phyloP scores from a whole-genome alignment of 2,329 filamentous ascomycete genomes.

The Fusarium mexicanum region DNA sequence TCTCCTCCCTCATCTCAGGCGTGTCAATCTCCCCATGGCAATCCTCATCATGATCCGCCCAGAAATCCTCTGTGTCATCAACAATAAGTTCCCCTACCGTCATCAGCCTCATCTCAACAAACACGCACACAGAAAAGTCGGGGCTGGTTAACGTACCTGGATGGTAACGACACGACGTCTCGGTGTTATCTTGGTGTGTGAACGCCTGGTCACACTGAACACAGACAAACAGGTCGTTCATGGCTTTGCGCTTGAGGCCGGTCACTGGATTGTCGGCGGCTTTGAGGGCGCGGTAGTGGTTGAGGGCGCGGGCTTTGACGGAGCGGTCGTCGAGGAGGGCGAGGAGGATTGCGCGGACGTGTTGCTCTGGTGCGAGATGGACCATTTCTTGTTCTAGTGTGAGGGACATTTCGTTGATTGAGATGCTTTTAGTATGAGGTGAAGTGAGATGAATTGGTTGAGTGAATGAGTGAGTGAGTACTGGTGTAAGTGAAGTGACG shows the following conservation, averaged over 20 bases:
- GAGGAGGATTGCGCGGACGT: conserved; percentile 31
- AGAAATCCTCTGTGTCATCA: background rate
- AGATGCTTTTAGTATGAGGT: background rate
- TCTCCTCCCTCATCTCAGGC: conserved; percentile 6
- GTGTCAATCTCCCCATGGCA: conserved; percentile 14
- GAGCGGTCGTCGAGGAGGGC: conserved; percentile 18
- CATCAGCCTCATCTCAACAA: background rate
- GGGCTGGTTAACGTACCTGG: conserved; percentile 16
- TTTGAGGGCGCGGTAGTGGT: conserved; percentile 12
- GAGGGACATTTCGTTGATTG: conserved; percentile 3
- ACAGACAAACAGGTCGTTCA: conserved; percentile 22
- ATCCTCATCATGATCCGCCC: conserved; percentile 19
- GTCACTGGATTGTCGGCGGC: background rate
- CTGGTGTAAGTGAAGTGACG: background rate
- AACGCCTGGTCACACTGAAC: conserved; percentile 25
- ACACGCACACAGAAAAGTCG: background rate
- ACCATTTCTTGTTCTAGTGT: background rate
- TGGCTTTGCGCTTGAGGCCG: conserved; percentile 30
- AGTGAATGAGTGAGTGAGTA: background rate
- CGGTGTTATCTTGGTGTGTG: conserved; percentile 13
- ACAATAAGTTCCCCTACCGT: conserved; percentile 2
- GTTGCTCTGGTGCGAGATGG: conserved; percentile 20
- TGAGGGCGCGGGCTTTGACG: background rate
- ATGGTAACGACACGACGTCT: conserved; percentile 8
- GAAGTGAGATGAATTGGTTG: background rate